Base-by-base conservation (phyloP, 345 rosid genomes). In the Diplotaxis tenuifolia region DNA sequence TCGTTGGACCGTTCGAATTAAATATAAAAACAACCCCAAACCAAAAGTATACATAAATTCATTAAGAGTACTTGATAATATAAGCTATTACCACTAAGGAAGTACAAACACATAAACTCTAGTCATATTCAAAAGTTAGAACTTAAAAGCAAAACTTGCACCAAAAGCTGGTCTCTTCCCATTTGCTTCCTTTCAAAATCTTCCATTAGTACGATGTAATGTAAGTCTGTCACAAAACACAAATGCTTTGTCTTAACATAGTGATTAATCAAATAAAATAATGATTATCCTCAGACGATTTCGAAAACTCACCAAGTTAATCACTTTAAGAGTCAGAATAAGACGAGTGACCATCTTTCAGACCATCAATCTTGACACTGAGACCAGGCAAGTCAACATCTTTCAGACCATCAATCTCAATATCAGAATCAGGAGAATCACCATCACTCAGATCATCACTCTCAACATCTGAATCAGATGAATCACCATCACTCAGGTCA, bases 251-350 rank as follows among this genome's bases (percentile, higher is more conserved):
- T 42, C 27, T 56, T 27, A 72, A 23, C 11, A 62, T 50, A 50
- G 56, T 9, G 8, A 9, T 45, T 5, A 65, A 10, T 29, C 59
- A 7, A 53, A 50, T 11, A 7, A 11, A 22, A 23, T 6, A 23
- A 40, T 65, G 7, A 3, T 14, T 45, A 45, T 8, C 9, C 32
- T n/a, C 4, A 29, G 9, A 19, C 11, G n/a, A 29, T 14, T 25
- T 42, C 7, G 21, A 70, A 70, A 64, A 9, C 68, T 12, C 53
- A 77, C 76, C 23, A 31, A 47, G 72, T 36, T 65, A 71, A 71
- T 71, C 76, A 65, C 72, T 65, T 47, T 58, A 63, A 58, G 63
- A 65, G 32, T 68, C 78, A 25, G 32, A 67, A 38, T 28, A 31
- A 58, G 59, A 56, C 14, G 7, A 45, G 27, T 22, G 40, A 15